A percentile compares a stretch with the other conserved stretches of the same genome.
Conservation (phyloP, 129 eudicot species). For the Helianthus annuus region DNA sequence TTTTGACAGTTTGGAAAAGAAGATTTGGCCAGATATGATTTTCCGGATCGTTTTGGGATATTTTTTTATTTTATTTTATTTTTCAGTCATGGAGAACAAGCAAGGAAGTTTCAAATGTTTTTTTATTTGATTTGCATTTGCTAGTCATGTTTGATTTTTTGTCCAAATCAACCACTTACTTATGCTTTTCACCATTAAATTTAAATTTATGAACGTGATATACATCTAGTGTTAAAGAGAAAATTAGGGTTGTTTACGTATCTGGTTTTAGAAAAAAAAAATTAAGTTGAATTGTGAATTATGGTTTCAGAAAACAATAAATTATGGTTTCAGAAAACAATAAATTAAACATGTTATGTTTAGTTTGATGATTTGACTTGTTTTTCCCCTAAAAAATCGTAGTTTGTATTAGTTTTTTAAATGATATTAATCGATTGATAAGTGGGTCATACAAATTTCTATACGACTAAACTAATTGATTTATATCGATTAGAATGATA, state of each 20-base stretch:
- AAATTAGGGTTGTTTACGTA: not conserved
- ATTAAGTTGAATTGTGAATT: not conserved
- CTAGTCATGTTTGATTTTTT: conserved; percentile 5
- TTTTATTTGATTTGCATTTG: conserved; percentile 15
- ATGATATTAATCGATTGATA: too few species aligned
- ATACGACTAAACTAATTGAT: too few species aligned
- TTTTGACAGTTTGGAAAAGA: conserved; percentile 66
- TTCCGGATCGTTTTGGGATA: conserved; percentile 53
- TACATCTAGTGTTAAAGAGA: not conserved
- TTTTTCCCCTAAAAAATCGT: too few species aligned
- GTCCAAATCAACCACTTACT: not conserved
- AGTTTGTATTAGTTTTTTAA: too few species aligned
- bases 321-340: not conserved
- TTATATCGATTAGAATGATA: too few species aligned
- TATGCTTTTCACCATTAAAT: not conserved
- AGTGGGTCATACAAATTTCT: too few species aligned
- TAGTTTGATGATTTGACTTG: too few species aligned
- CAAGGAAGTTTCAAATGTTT: conserved; percentile 50
- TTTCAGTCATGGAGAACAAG: conserved; percentile 44
- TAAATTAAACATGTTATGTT: not conserved
- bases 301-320: not conserved
- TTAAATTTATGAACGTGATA: not conserved
- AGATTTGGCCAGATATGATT: conserved; percentile 63
- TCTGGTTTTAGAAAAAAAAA: not conserved
- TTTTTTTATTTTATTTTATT: conserved; percentile 31